Conservation (phyloP, 2,329 filamentous ascomycete species). For the Sporothrix brasiliensis region DNA sequence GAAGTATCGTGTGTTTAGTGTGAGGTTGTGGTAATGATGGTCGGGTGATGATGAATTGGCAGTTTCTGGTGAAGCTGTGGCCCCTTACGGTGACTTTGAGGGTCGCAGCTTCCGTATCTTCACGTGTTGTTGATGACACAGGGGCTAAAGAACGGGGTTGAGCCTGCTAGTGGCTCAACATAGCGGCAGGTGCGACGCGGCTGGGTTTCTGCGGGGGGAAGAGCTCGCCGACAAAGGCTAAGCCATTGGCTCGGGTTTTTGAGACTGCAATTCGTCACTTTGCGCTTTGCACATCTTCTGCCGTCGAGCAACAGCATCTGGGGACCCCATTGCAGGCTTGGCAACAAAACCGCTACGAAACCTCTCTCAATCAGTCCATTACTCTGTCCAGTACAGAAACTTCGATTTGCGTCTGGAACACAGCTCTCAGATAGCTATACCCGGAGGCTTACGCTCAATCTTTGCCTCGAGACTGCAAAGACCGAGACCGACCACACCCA, state of each 20-base stretch:
- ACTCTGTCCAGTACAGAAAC: not conserved
- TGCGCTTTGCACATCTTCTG: not conserved
- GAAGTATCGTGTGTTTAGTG: not conserved
- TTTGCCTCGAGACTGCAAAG: not conserved
- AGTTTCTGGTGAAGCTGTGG: constrained; percentile 21
- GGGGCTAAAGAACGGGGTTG: constrained; percentile 18
- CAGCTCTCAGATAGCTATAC: not conserved
- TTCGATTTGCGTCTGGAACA: too few relatives aligned
- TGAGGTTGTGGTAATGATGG: constrained; percentile 4
- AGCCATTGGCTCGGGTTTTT: not conserved
- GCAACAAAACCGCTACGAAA: not conserved
- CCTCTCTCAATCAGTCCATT: not conserved
- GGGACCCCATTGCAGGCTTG: not conserved
- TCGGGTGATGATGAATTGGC: not conserved
- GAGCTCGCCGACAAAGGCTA: constrained; percentile 3
- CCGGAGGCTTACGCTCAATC: constrained; percentile 1
- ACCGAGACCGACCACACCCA: not conserved
- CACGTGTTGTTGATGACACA: constrained; percentile 27
- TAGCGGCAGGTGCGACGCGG: constrained; percentile 22
- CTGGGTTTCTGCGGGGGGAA: constrained; percentile 24
- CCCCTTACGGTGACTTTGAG: not conserved
- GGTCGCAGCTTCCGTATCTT: constrained; percentile 24
- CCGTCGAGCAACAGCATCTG: too few relatives aligned
- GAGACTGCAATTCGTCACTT: not conserved
- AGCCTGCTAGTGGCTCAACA: constrained; percentile 12